These are phyloP conservation scores for Sinapis alba DNA, from an alignment of 441 rosid species.

Conservation along the genomic window DNA sequence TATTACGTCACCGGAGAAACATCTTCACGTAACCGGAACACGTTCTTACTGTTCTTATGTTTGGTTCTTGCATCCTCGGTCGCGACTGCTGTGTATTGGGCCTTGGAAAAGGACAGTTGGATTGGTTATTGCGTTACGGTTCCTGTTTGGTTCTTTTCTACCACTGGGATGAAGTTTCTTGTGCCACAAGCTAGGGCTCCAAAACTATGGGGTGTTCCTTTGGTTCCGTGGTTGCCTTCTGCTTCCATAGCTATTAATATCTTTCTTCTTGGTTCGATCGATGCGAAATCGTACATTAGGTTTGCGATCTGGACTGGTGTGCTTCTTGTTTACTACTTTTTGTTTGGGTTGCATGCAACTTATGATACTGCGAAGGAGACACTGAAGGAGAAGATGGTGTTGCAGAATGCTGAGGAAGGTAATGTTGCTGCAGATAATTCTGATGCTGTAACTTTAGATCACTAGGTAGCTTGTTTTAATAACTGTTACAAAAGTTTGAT, in stretches of 20 bases:
- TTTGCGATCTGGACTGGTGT: conserved; percentile 65
- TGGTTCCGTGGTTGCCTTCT: conserved; percentile 86
- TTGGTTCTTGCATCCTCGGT: conserved; percentile 57
- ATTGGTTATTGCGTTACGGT: conserved; percentile 56
- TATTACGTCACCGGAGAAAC: conserved; percentile 69
- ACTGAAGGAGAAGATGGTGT: conserved; percentile 21
- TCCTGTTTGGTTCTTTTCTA: conserved; percentile 65
- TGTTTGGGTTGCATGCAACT: conserved; percentile 74
- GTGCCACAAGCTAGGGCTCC: conserved; percentile 74
- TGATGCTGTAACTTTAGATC: not conserved
- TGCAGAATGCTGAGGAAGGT: conserved; percentile 58
- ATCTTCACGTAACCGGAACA: conserved; percentile 40
- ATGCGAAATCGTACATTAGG: conserved; percentile 49
- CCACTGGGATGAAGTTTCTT: conserved; percentile 44
- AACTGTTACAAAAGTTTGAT: not conserved
- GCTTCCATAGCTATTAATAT: conserved; percentile 65
- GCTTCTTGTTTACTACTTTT: conserved; percentile 62
- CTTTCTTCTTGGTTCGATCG: conserved; percentile 75
- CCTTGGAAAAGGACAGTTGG: conserved; percentile 48
- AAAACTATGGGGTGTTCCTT: conserved; percentile 72
- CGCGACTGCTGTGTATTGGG: conserved; percentile 61
- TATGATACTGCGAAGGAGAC: conserved; percentile 62
- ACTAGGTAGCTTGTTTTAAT: conserved; percentile 14
- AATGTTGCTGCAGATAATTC: conserved; percentile 15
- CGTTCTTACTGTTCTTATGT: conserved; percentile 45